These are phyloP conservation scores for Erythrobasidium hasegawianum DNA, from an alignment of 1,284 basidiomycete genomes.

Conservation along the genomic window DNA sequence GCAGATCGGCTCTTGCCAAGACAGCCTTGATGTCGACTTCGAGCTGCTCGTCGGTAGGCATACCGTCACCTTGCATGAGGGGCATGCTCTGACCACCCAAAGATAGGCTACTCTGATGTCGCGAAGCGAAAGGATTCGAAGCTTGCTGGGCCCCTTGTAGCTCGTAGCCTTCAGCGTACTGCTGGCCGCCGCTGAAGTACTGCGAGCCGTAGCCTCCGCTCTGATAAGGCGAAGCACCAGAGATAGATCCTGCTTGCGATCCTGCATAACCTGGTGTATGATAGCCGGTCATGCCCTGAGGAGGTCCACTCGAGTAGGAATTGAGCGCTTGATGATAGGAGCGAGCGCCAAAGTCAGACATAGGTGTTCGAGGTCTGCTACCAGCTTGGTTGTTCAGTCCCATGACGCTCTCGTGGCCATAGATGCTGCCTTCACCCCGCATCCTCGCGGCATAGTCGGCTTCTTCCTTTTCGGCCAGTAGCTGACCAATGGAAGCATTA, in stretches of 20 bases:
- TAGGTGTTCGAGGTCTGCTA: constrained; percentile 25
- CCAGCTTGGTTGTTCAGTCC: constrained; percentile 4
- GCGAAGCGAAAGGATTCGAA: constrained; percentile 20
- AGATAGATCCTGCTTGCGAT: constrained; percentile 26
- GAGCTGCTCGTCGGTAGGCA: constrained; percentile 33
- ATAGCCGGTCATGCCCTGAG: constrained; percentile 6
- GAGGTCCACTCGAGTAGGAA: constrained; percentile 15
- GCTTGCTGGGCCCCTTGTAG: constrained; percentile 21
- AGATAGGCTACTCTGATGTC: constrained; percentile 12
- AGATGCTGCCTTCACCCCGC: constrained; percentile 33
- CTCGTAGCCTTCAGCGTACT: constrained; percentile 21
- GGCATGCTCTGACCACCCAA: constrained; percentile 21
- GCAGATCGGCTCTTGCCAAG: constrained; percentile 71
- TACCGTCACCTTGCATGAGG: constrained; percentile 3
- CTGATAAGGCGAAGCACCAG: constrained; percentile 19
- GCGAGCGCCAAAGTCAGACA: constrained; percentile 27
- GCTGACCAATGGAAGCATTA: constrained; percentile 8
- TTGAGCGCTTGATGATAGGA: constrained; percentile 33
- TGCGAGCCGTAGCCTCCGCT: constrained; percentile 6
- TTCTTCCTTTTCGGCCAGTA: constrained; percentile 19
- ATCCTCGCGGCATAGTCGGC: constrained; percentile 24
- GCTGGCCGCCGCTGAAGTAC: not conserved
- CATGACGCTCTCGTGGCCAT: constrained; percentile 34
- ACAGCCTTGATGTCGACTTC: constrained; percentile 60
- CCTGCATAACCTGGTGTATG: constrained; percentile 26